phyloP scores from a whole-genome alignment of 495 filamentous ascomycete genomes.

The Talaromyces adpressus region DNA sequence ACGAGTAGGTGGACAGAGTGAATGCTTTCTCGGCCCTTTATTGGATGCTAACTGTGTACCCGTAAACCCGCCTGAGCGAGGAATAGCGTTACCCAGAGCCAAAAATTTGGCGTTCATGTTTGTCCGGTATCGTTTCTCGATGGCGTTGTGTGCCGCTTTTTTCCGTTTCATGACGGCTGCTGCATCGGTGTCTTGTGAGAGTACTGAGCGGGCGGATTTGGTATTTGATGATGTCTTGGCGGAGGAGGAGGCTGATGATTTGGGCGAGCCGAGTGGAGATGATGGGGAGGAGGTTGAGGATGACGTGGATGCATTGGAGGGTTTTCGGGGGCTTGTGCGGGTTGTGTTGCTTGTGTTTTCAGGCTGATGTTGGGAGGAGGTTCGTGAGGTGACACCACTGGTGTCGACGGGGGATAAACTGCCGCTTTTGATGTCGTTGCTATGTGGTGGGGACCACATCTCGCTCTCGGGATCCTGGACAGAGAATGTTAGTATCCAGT shows the following conservation, averaged over 20 bases:
- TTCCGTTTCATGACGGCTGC: constrained; percentile 18
- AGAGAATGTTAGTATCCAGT: not conserved
- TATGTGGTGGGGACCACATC: not conserved
- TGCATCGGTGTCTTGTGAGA: not conserved
- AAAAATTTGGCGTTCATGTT: constrained; percentile 49
- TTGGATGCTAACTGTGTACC: constrained; percentile 2
- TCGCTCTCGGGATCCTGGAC: constrained; percentile 4
- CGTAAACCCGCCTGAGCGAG: constrained; percentile 18
- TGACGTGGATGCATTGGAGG: constrained; percentile 2
- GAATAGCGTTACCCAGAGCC: constrained; percentile 35
- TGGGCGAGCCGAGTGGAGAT: constrained; percentile 4
- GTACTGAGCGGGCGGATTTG: not conserved
- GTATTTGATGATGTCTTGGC: not conserved
- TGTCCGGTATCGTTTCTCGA: constrained; percentile 46
- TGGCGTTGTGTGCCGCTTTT: constrained; percentile 46
- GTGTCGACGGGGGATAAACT: not conserved
- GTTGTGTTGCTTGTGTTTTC: not conserved
- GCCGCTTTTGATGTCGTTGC: not conserved
- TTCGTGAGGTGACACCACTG: not conserved
- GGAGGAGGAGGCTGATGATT: not conserved
- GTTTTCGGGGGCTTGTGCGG: not conserved
- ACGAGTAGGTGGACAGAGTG: not conserved
- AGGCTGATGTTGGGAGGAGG: not conserved
- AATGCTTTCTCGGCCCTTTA: constrained; percentile 10
- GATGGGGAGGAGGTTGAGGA: constrained; percentile 3